Conservation (phyloP, 306 rosid genomes). For the Mimosa bimucronata region DNA sequence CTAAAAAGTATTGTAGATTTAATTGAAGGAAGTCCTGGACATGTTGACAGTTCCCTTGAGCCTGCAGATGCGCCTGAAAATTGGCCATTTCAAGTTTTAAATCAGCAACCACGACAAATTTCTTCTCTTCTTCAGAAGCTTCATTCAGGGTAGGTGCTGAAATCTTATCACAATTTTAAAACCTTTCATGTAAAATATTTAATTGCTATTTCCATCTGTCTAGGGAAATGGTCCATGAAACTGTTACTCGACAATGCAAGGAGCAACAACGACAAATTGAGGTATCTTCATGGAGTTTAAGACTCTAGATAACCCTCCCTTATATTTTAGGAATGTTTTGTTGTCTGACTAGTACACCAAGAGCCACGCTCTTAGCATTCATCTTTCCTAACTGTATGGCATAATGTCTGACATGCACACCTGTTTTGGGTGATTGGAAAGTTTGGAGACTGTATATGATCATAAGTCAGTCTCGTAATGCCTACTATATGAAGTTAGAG, state of each 20-base stretch:
- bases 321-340: not conserved
- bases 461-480: not conserved
- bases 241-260: conserved; percentile 84
- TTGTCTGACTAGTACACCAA: not conserved
- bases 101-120: conserved; percentile 90
- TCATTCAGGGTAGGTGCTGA: conserved; percentile 74
- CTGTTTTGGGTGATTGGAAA: not conserved
- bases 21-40: conserved; percentile 70
- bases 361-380: not conserved
- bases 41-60: conserved; percentile 53
- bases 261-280: conserved; percentile 96
- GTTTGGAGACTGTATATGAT: not conserved
- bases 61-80: conserved; percentile 65
- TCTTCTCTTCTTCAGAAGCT: conserved; percentile 89
- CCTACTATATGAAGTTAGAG: conserved; percentile 9
- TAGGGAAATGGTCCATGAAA: conserved; percentile 86
- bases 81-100: conserved; percentile 90
- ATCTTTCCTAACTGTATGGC: not conserved
- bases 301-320: not conserved
- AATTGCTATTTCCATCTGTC: conserved; percentile 35
- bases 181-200: conserved; percentile 8
- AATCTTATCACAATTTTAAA: conserved; percentile 29
- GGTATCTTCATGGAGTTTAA: conserved; percentile 50
- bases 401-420: not conserved
- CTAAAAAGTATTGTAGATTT: conserved; percentile 59